Conservation (phyloP, 768 basidiomycete species). For the Serendipita vermifera region DNA sequence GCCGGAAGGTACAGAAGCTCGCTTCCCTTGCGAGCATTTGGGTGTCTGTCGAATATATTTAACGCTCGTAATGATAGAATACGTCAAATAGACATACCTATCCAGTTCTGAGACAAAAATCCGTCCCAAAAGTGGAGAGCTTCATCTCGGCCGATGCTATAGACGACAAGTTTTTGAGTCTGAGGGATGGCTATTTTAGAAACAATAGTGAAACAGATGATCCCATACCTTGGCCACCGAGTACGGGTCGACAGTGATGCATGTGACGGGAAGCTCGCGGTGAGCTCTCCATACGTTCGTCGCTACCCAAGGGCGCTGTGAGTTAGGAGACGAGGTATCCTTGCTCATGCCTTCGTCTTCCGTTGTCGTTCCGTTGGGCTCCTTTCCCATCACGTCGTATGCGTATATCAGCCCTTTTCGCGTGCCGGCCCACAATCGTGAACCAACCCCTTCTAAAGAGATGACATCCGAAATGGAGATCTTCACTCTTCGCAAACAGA, state of each 20-base stretch:
- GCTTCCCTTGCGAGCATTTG: constrained; percentile 63
- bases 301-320: constrained; percentile 61
- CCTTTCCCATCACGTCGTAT: constrained; percentile 63
- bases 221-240: constrained; percentile 52
- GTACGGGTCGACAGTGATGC: constrained; percentile 55
- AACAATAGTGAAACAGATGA: not conserved
- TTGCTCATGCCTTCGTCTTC: not conserved
- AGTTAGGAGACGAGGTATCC: not conserved
- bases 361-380: too few relatives aligned
- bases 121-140: constrained; percentile 81
- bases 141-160: constrained; percentile 65
- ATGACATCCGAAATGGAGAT: constrained; percentile 72
- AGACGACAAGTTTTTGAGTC: constrained; percentile 44
- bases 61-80: not conserved
- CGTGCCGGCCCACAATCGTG: constrained; percentile 77
- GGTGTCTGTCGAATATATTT: constrained; percentile 36
- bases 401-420: constrained; percentile 70
- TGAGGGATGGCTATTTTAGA: not conserved
- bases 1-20: constrained; percentile 66
- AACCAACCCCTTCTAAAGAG: constrained; percentile 70
- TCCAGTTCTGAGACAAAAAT: constrained; percentile 67
- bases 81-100: constrained; percentile 43
- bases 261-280: constrained; percentile 45
- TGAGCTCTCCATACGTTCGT: constrained; percentile 86
- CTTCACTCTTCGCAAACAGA: constrained; percentile 63